Percentiles rank a stretch among this genome's conserved stretches.
phyloP scores from a whole-genome alignment of 2,329 filamentous ascomycete species.

The Cladosporium sp. region DNA sequence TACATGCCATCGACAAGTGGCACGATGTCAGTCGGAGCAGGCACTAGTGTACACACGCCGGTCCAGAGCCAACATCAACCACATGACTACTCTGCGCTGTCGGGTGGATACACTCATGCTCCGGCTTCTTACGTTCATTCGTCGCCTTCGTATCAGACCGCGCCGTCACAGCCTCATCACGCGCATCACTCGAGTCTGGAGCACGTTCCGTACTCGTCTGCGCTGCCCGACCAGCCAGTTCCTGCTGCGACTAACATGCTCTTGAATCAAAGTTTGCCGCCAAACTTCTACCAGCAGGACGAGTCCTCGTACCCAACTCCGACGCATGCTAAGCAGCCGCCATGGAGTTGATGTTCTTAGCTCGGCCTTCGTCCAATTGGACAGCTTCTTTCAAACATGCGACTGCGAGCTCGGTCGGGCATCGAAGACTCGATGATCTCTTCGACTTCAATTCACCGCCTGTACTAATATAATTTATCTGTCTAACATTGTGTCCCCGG shows the following conservation, averaged over 20 bases:
- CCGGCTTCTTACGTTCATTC: constrained; percentile 7
- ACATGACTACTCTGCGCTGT: constrained; percentile 5
- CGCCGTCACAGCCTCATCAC: constrained; percentile 9
- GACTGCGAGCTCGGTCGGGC: too few species aligned
- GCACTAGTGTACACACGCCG: constrained; percentile 8
- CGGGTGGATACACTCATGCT: constrained; percentile 9
- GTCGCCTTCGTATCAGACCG: constrained; percentile 7
- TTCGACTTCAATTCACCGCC: neutral
- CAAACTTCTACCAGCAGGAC: constrained; percentile 12
- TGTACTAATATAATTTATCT: constrained; percentile 9
- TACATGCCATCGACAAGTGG: constrained; percentile 7
- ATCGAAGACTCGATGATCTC: neutral
- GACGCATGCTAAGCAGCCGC: constrained; percentile 9
- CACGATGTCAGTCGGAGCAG: constrained; percentile 10
- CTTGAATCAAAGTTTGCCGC: constrained; percentile 3
- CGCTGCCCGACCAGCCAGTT: neutral
- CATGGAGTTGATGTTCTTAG: neutral
- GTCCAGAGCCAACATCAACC: constrained; percentile 9
- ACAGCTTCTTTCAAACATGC: neutral
- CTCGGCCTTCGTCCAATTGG: neutral
- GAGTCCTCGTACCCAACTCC: constrained; percentile 12
- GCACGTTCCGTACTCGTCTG: neutral
- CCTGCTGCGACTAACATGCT: constrained; percentile 3
- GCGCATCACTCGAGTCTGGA: constrained; percentile 12
- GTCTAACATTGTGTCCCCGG: constrained; percentile 23